Conservation (phyloP, 352 stramenopile species). For the Globisporangium middletonii region DNA sequence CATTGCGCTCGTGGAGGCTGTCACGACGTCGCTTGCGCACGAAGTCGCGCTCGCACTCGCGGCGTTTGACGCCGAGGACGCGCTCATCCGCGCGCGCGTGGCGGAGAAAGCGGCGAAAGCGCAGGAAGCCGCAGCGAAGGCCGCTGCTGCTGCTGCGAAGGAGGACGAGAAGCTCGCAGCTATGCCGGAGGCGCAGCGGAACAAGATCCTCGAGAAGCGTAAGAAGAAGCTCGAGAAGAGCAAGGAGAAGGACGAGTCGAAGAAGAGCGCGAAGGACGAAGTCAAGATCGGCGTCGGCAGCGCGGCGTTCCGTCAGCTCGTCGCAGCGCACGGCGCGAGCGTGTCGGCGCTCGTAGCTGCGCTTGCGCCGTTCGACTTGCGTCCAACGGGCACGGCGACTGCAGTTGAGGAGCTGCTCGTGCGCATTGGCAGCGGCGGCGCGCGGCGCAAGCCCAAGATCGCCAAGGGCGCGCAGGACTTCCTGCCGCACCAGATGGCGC, state of each 20-base stretch:
- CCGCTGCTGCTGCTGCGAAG: constrained; percentile 63
- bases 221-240: constrained; percentile 83
- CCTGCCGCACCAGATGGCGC: constrained; percentile 93
- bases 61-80: constrained; percentile 61
- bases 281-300: constrained; percentile 64
- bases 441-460: constrained; percentile 83
- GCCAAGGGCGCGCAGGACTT: constrained; percentile 95
- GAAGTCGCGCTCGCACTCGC: constrained; percentile 47
- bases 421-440: constrained; percentile 57
- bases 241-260: constrained; percentile 71
- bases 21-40: constrained; percentile 25
- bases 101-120: constrained; percentile 57
- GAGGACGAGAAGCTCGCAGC: constrained; percentile 78
- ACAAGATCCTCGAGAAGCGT: constrained; percentile 73
- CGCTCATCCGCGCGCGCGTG: constrained; percentile 40
- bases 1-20: constrained; percentile 47
- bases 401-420: constrained; percentile 67
- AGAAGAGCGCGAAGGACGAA: constrained; percentile 63
- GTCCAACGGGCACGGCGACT: constrained; percentile 25
- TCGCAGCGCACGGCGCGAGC: constrained; percentile 6
- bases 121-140: constrained; percentile 62
- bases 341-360: constrained; percentile 7
- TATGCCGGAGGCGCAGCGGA: constrained; percentile 69
- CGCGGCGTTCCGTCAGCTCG: constrained; percentile 50
- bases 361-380: constrained; percentile 62